A percentile compares a stretch with the other conserved stretches of the same genome.
Evolutionary conservation across 495 filamentous ascomycete species (phyloP).

Genomic region (Aspergillus affinis): DNA sequence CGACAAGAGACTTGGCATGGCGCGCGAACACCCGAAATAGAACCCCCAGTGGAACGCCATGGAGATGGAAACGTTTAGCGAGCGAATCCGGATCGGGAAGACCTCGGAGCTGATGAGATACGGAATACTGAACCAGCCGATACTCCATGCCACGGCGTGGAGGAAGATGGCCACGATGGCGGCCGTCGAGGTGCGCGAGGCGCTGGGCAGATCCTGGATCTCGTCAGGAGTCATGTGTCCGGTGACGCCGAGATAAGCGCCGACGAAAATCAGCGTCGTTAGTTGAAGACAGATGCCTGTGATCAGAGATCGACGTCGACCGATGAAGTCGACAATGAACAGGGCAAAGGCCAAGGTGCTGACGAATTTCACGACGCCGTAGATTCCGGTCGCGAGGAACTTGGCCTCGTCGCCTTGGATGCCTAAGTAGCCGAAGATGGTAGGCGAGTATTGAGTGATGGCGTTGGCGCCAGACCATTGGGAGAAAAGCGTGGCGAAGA

Average conservation of each 20-base stretch:
- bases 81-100: constrained; percentile 51
- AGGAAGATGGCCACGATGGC: constrained; percentile 58
- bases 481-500: constrained; percentile 28
- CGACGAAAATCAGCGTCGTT: constrained; percentile 21
- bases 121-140: constrained; percentile 65
- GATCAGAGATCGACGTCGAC: constrained; percentile 53
- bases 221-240: constrained; percentile 13
- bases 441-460: constrained; percentile 30
- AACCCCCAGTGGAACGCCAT: constrained; percentile 59
- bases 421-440: constrained; percentile 34
- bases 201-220: constrained; percentile 14
- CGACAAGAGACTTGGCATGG: constrained; percentile 38
- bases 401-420: constrained; percentile 30
- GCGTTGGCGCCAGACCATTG: constrained; percentile 32
- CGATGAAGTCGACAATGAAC: constrained; percentile 65
- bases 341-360: constrained; percentile 57
- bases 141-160: constrained; percentile 58
- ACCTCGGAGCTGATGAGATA: constrained; percentile 67
- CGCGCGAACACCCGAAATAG: constrained; percentile 57
- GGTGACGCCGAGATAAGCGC: constrained; percentile 16
- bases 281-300: constrained; percentile 25
- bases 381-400: constrained; percentile 45
- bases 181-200: constrained; percentile 36
- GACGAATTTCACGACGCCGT: constrained; percentile 45
- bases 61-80: constrained; percentile 26